A percentile compares a stretch with the other conserved stretches of the same genome.
Evolutionary conservation across 192 early-diverging fungal species (phyloP).

Genomic region (Backusella sp.): DNA sequence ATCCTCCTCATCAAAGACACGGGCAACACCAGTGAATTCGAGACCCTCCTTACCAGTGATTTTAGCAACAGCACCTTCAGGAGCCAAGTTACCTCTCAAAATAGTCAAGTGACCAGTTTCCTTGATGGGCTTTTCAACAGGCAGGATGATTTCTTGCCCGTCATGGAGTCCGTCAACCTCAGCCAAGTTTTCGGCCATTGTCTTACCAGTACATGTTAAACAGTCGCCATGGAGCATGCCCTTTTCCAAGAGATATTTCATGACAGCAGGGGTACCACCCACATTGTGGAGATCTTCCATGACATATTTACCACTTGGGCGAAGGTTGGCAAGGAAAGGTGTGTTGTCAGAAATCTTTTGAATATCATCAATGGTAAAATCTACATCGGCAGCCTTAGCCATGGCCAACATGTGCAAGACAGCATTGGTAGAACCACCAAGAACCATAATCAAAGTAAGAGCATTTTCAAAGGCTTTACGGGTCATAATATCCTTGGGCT

Average conservation of each 20-base stretch:
- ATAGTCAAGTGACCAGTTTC: conserved; percentile 92
- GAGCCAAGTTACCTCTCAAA: conserved; percentile 90
- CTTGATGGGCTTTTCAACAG: conserved; percentile 90
- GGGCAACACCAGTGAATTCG: conserved; percentile 79
- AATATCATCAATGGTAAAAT: conserved; percentile 91
- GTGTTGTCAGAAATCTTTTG: conserved; percentile 83
- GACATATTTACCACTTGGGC: conserved; percentile 97
- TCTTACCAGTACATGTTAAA: conserved; percentile 97
- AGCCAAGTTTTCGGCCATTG: conserved; percentile 88
- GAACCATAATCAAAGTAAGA: conserved; percentile 85
- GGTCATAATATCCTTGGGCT: conserved; percentile 95
- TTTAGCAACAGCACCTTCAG: conserved; percentile 95
- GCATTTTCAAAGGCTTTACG: conserved; percentile 95
- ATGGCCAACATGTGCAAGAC: conserved; percentile 93
- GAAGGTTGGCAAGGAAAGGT: conserved; percentile 94
- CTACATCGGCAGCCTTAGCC: conserved; percentile 78
- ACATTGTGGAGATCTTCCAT: conserved; percentile 94
- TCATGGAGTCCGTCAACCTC: conserved; percentile 70
- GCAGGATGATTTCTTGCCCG: conserved; percentile 84
- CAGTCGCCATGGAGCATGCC: conserved; percentile 83
- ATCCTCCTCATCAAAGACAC: conserved; percentile 92
- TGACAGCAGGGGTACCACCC: conserved; percentile 92
- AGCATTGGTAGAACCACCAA: conserved; percentile 97
- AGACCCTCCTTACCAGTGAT: conserved; percentile 99
- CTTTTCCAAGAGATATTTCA: conserved; percentile 90